These are phyloP conservation scores for Lolium multiflorum DNA, from an alignment of 176 grass and related monocot genomes.

Conservation along the genomic window DNA sequence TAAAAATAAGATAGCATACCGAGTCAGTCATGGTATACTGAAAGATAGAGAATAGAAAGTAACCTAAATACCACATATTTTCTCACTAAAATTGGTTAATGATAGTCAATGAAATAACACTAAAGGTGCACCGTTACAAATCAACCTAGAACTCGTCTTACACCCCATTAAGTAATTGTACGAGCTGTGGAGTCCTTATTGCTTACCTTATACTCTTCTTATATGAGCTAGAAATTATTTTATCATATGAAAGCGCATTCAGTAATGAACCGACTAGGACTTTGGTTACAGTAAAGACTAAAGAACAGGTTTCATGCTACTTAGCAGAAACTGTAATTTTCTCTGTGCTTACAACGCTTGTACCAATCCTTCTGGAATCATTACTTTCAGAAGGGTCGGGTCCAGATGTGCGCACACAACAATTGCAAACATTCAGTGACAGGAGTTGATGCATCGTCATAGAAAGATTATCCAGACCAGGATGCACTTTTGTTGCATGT, in stretches of 20 bases:
- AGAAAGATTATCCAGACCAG: no score
- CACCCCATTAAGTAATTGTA: no score
- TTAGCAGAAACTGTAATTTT: neutral
- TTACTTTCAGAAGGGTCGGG: no score
- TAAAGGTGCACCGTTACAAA: neutral
- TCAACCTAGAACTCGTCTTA: neutral
- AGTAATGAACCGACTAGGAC: neutral
- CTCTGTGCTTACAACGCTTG: neutral
- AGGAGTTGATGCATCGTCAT: no score
- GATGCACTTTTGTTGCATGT: no score
- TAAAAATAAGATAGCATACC: conserved; percentile 5
- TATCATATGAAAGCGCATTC: neutral
- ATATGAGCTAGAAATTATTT: no score
- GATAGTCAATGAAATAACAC: neutral
- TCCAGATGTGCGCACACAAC: no score
- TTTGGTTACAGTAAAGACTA: neutral
- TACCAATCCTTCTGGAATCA: neutral
- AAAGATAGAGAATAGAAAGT: neutral
- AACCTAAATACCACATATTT: neutral
- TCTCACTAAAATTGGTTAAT: neutral
- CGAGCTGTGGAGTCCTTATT: no score
- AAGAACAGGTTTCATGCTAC: neutral
- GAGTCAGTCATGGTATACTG: neutral
- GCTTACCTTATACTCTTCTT: no score
- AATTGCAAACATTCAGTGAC: no score